A percentile compares a stretch with the other conserved stretches of the same genome.
These are phyloP conservation scores for Diaporthe aspalathi DNA, from an alignment of 2,329 filamentous ascomycete genomes.

Conservation along the genomic window DNA sequence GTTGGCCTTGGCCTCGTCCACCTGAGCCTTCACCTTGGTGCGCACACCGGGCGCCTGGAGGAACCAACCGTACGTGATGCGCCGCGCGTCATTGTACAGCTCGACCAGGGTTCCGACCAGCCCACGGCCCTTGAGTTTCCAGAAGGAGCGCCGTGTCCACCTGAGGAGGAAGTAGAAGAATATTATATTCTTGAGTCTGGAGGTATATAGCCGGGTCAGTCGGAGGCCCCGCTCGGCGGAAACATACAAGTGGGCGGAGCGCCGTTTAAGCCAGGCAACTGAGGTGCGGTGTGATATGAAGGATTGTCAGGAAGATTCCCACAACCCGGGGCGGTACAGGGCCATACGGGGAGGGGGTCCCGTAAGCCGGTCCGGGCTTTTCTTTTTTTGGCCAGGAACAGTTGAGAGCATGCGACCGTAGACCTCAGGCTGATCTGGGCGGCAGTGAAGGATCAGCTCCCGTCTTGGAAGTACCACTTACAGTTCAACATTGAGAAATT, in stretches of 20 bases:
- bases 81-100: conserved; percentile 77
- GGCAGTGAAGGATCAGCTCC: not conserved
- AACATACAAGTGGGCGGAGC: not conserved
- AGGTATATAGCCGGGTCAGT: not conserved
- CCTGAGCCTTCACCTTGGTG: conserved; percentile 84
- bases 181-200: conserved; percentile 84
- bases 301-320: not conserved
- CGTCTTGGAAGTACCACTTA: conserved; percentile 55
- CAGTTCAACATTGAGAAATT: conserved; percentile 76
- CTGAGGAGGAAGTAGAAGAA: conserved; percentile 90
- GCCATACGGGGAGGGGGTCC: conserved; percentile 3
- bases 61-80: conserved; percentile 85
- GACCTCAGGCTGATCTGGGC: not conserved
- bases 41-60: conserved; percentile 88
- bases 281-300: not conserved
- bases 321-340: not conserved
- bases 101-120: conserved; percentile 81
- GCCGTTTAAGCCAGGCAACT: not conserved
- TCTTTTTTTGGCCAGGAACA: not conserved
- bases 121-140: conserved; percentile 90
- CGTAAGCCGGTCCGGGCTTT: not conserved
- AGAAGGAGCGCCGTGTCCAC: conserved; percentile 81
- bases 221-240: not conserved
- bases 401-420: not conserved
- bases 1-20: conserved; percentile 82